These are phyloP conservation scores for Trichoderma asperellum DNA, from an alignment of 2,329 filamentous ascomycete species.

Conservation along the genomic window DNA sequence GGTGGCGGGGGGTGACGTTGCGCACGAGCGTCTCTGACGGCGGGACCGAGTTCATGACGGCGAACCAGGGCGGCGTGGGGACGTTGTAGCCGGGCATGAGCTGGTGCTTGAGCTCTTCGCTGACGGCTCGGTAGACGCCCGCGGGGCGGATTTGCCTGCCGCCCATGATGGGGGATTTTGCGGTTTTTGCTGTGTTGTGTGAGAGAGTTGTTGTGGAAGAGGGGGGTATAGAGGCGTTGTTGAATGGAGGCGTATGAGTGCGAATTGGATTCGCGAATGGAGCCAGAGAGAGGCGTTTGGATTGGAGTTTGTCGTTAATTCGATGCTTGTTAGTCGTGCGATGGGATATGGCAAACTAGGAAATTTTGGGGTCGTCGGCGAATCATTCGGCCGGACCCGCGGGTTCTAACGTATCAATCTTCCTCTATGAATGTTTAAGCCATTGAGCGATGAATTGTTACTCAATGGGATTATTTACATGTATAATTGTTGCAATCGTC, in stretches of 20 bases:
- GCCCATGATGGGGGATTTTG: conserved; percentile 40
- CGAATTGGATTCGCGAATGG: background rate
- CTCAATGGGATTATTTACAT: background rate
- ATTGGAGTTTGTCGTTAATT: background rate
- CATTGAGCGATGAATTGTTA: background rate
- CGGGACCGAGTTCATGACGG: conserved; percentile 56
- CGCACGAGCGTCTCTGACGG: conserved; percentile 63
- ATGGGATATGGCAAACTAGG: conserved; percentile 4
- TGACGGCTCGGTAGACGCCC: conserved; percentile 52
- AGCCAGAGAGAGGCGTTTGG: background rate
- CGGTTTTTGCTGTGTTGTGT: background rate
- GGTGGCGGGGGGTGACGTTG: conserved; percentile 54
- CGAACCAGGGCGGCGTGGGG: conserved; percentile 54
- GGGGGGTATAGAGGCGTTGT: too few relatives aligned
- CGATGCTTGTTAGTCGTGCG: background rate
- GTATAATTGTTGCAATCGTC: background rate
- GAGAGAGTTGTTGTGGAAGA: too few relatives aligned
- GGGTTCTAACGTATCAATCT: background rate
- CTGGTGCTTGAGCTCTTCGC: conserved; percentile 49
- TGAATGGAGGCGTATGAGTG: background rate
- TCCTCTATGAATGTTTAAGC: background rate
- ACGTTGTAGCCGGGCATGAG: conserved; percentile 42
- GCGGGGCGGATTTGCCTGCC: conserved; percentile 52
- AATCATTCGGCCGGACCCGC: conserved; percentile 27
- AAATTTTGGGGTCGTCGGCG: conserved; percentile 28